phyloP scores from a whole-genome alignment of 2,329 filamentous ascomycete species.

The Boeremia lycopersici region DNA sequence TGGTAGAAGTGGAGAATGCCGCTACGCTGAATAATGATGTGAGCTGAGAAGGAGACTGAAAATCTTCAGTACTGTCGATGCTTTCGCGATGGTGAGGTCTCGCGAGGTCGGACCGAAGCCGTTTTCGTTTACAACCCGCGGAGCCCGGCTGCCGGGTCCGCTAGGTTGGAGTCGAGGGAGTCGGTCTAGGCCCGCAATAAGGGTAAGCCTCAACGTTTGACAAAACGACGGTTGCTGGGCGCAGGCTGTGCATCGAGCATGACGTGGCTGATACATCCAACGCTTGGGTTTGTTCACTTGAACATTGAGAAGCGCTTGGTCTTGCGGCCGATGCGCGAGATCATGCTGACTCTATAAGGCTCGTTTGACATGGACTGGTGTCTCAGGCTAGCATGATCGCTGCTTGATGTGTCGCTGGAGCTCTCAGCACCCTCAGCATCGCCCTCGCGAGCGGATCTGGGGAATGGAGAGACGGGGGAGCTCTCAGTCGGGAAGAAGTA shows the following conservation, averaged over 20 bases:
- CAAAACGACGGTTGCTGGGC: constrained; percentile 19
- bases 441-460: constrained; percentile 33
- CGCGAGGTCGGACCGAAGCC: constrained; percentile 15
- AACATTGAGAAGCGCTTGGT: constrained; percentile 49
- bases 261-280: constrained; percentile 19
- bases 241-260: constrained; percentile 25
- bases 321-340: constrained; percentile 43
- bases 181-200: constrained; percentile 28
- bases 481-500: constrained; percentile 43
- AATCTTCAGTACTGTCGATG: constrained; percentile 6
- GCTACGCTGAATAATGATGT: constrained; percentile 11
- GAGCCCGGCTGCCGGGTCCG: constrained; percentile 20
- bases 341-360: constrained; percentile 38
- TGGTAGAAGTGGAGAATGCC: constrained; percentile 24
- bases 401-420: constrained; percentile 46
- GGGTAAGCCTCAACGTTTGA: constrained; percentile 21
- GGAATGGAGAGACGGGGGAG: constrained; percentile 33
- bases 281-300: constrained; percentile 33
- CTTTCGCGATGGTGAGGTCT: constrained; percentile 13
- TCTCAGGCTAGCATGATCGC: constrained; percentile 36
- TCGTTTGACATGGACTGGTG: constrained; percentile 40
- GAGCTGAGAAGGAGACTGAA: constrained; percentile 1
- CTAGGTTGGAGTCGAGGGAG: constrained; percentile 16
- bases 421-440: constrained; percentile 39
- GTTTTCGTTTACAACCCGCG: constrained; percentile 14